Base-by-base conservation (phyloP, 1,284 basidiomycete species). In the Prillingera fragicola region DNA sequence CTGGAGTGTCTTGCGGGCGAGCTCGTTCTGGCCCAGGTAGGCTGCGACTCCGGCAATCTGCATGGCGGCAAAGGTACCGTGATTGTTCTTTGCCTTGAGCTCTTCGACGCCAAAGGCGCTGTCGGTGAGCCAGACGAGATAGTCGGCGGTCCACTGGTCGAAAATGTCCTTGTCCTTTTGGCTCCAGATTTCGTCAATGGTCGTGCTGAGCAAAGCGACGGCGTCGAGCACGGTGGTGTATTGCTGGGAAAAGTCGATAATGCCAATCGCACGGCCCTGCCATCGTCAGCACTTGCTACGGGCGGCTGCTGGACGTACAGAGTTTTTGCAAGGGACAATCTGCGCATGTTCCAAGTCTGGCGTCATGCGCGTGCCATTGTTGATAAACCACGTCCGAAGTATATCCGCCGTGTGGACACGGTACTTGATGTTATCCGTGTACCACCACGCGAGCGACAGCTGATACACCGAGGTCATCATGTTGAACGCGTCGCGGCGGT, bases 171-270 rank as follows among this genome's bases (percentile, higher is more conserved):
- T 19, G 38, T 44, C 33, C 2, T 15, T 18, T 21, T 41, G 9
- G 38, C 8, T 25, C 47, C 47, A 48, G 2, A 23, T 19, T 6
- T 18, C 19, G 38, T 48, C 47, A 14, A 23, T 8, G 5, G 8
- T 15, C 2, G 33, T 36, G 14, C n/a, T 28, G 41, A 48, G 41
- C 8, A 48, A 17, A 6, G 27, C 41, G 4, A 36, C 46, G 7
- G 41, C 46, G 23, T 48, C 46, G 9, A 43, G 13, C 6, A 48
- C 46, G 13, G 38, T 38, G 1, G 41, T 48, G 38, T 44, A 44
- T 34, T 48, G 41, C 47, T 48, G 47, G 2, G 47, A 35, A 21
- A 48, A 48, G 42, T 48, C 47, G 38, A 48, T 48, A 19, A 48
- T 44, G 25, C 47, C 47, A 8, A 41, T 43, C 3, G 38, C 18